These are phyloP conservation scores for Cutaneotrichosporon sp. DNA, from an alignment of 1,284 basidiomycete genomes.

Conservation along the genomic window DNA sequence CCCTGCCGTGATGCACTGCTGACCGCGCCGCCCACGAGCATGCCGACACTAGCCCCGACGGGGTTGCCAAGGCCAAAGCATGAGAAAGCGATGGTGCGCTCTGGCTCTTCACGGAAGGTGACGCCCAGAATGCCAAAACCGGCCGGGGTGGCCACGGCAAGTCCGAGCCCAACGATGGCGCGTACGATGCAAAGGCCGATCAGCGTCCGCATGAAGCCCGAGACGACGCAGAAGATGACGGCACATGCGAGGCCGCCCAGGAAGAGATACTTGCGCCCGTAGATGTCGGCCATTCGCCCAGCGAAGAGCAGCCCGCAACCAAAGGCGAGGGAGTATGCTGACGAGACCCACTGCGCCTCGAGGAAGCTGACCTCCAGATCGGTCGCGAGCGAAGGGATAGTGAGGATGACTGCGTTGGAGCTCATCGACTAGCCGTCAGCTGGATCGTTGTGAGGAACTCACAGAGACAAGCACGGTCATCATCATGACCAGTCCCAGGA, in stretches of 20 bases:
- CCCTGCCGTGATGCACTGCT: constrained; percentile 6
- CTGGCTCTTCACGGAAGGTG: constrained; percentile 31
- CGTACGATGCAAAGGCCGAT: constrained; percentile 22
- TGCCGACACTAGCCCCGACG: constrained; percentile 23
- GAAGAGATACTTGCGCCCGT: constrained; percentile 42
- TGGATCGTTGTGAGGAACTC: neutral
- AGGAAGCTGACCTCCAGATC: constrained; percentile 33
- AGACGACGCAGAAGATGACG: constrained; percentile 20
- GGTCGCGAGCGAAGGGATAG: constrained; percentile 43
- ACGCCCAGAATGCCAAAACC: constrained; percentile 39
- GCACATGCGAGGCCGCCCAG: constrained; percentile 28
- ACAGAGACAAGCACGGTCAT: constrained; percentile 24
- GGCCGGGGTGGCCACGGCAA: constrained; percentile 25
- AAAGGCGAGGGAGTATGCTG: constrained; percentile 45
- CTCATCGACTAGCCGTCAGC: constrained; percentile 10
- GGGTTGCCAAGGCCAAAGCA: constrained; percentile 32
- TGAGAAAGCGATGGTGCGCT: constrained; percentile 35
- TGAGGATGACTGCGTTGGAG: constrained; percentile 21
- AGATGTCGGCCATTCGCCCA: constrained; percentile 47
- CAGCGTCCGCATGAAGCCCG: constrained; percentile 20
- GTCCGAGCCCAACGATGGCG: constrained; percentile 22
- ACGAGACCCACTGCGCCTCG: constrained; percentile 45
- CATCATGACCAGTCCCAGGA: constrained; percentile 25
- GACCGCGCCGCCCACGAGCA: constrained; percentile 29
- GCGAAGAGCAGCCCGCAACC: constrained; percentile 47